Conservation (phyloP, 1,284 basidiomycete genomes). For the Marasmius fiardii region DNA sequence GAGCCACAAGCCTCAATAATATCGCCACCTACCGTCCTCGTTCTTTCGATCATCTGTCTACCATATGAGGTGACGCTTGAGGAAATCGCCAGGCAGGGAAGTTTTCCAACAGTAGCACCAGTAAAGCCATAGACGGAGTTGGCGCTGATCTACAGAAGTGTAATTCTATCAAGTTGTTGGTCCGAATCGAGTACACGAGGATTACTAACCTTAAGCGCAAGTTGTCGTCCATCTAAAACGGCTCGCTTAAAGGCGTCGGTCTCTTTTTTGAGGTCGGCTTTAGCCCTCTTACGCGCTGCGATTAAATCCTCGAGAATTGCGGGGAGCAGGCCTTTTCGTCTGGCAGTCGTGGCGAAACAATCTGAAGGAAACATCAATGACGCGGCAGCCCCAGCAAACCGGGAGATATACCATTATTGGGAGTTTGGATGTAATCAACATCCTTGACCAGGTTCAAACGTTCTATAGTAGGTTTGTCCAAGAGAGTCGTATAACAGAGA, state of each 20-base stretch:
- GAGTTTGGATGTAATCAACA: constrained; percentile 87
- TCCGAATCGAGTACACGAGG: not conserved
- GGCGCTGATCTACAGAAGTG: constrained; percentile 73
- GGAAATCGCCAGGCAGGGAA: constrained; percentile 92
- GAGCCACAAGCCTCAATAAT: not conserved
- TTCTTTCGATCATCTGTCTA: constrained; percentile 96
- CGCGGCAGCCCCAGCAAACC: not conserved
- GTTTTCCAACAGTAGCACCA: constrained; percentile 91
- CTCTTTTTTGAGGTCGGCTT: constrained; percentile 92
- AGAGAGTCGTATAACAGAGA: constrained; percentile 90
- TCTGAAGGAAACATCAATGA: constrained; percentile 44
- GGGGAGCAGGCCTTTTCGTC: constrained; percentile 84
- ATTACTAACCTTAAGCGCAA: constrained; percentile 85
- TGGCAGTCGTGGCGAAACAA: constrained; percentile 72
- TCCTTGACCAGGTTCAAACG: constrained; percentile 76
- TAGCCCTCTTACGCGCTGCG: constrained; percentile 87
- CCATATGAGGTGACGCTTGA: constrained; percentile 93
- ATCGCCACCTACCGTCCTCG: constrained; percentile 64
- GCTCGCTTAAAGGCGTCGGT: constrained; percentile 94
- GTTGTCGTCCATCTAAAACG: constrained; percentile 90
- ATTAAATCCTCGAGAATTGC: constrained; percentile 93
- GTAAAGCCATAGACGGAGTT: constrained; percentile 99
- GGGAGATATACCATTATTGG: constrained; percentile 76
- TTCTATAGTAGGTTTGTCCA: constrained; percentile 78
- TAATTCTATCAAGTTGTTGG: constrained; percentile 1